Conservation (phyloP, 345 rosid genomes). For the Citrus unshiu region DNA sequence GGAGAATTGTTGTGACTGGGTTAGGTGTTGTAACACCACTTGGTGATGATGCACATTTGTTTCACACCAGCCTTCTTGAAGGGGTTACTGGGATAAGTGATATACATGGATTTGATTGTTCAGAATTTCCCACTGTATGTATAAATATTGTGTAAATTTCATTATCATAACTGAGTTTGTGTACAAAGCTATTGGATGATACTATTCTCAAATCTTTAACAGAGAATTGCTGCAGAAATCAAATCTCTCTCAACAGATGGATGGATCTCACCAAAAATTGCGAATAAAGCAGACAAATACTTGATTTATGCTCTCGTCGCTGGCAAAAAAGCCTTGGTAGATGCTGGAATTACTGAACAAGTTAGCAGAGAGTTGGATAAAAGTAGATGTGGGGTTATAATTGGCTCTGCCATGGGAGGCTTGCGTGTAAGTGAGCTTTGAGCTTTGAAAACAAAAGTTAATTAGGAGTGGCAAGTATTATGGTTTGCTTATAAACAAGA, state of each 20-base stretch:
- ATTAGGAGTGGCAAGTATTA: too few relatives aligned
- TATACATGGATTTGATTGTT: slow-evolving; percentile 56
- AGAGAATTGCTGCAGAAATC: slow-evolving; percentile 65
- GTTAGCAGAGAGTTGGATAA: too few relatives aligned
- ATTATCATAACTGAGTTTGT: neutral
- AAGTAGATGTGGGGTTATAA: too few relatives aligned
- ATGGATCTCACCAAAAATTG: slow-evolving; percentile 47
- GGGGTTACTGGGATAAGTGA: slow-evolving; percentile 51
- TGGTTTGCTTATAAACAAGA: too few relatives aligned
- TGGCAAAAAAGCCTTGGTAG: too few relatives aligned
- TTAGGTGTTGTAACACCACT: slow-evolving; percentile 53
- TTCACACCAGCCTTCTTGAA: slow-evolving; percentile 46
- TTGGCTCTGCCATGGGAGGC: too few relatives aligned
- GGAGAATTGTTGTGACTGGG: slow-evolving; percentile 56
- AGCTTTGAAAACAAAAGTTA: too few relatives aligned
- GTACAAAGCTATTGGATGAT: too few relatives aligned
- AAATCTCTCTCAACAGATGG: slow-evolving; percentile 53
- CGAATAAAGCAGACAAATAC: slow-evolving; percentile 55
- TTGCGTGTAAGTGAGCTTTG: too few relatives aligned
- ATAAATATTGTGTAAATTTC: neutral
- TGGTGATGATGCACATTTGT: slow-evolving; percentile 45
- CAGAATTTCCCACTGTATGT: slow-evolving; percentile 43
- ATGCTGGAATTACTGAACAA: too few relatives aligned
- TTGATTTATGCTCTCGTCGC: slow-evolving; percentile 31
- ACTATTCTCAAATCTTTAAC: neutral